These are phyloP conservation scores for Aspergillus kassunensis DNA, from an alignment of 495 filamentous ascomycete genomes.

Conservation along the genomic window DNA sequence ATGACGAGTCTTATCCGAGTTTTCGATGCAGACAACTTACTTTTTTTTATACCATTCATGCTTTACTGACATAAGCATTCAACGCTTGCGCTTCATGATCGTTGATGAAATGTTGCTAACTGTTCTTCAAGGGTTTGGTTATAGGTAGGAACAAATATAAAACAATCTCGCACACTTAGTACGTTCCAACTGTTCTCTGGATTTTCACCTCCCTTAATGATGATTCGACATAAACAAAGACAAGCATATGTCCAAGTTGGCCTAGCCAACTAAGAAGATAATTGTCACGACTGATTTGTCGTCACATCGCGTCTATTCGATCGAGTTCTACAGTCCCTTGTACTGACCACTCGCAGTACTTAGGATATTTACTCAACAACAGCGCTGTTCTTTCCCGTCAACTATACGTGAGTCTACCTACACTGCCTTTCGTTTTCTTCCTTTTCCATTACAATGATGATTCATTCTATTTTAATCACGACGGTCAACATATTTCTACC, in stretches of 20 bases:
- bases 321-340: constrained; percentile 10
- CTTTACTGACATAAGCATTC: constrained; percentile 41
- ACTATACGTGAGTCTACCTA: constrained; percentile 22
- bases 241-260: constrained; percentile 61
- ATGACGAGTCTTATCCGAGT: constrained; percentile 63
- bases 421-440: constrained; percentile 1
- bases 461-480: constrained; percentile 75
- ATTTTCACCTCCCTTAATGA: constrained; percentile 31
- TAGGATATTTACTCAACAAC: not conserved
- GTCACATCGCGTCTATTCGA: constrained; percentile 11
- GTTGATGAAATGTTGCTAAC: constrained; percentile 21
- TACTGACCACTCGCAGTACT: constrained; percentile 6
- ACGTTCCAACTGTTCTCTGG: constrained; percentile 23
- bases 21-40: constrained; percentile 55
- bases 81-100: constrained; percentile 7
- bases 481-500: constrained; percentile 91
- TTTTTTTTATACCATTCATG: constrained; percentile 58
- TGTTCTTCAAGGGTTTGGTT: not conserved
- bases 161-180: constrained; percentile 16
- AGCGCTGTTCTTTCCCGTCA: not conserved
- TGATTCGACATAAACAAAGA: constrained; percentile 51
- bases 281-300: constrained; percentile 46
- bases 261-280: constrained; percentile 47
- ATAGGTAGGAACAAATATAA: not conserved
- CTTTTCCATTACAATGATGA: constrained; percentile 64